Evolutionary conservation across 2,329 filamentous ascomycete species (phyloP), one percentile per base, ranked within the genome.

Genomic region (Blastomyces percursus): DNA sequence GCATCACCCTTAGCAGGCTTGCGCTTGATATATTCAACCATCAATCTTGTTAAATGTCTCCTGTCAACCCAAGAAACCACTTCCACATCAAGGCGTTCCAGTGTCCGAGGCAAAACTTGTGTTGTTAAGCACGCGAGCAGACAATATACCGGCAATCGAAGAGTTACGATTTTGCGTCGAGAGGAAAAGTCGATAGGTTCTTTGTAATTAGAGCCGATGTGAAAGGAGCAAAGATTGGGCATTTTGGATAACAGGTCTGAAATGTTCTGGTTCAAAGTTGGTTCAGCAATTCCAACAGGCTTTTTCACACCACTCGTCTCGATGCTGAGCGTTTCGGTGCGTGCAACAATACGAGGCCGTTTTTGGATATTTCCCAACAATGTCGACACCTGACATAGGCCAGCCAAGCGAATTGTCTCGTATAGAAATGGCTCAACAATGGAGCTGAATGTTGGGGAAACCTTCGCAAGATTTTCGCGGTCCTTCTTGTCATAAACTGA

Each of bases 351-450:
- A 44, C 9, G 16, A 44, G 42, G 42, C 42, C 1, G 42, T 44
- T 44, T 4, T 2, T 16, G 4, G 16, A 44, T 44, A 14, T 12
- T 2, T 44, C 42, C 42, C 16, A 55, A 55, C 19, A 55, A 7
- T 9, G 51, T 55, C 27, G 19, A 55, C 16, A 55, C 30, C 51
- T 55, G 16, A 27, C 2, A 35, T 11, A 11, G 19, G 51, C 27
- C 24, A 21, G 51, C n/a, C 51, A 54, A 54, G 51, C 51, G 32
- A 27, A 55, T 55, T 55, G 51, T 30, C 30, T 35, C 16, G 16
- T 55, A 55, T 55, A 55, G 51, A 55, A 35, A 32, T 30, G 51
- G 51, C n/a, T 55, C 27, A 27, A 38, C 51, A 55, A 55, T 38
- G 16, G 16, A 38, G 27, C 30, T 1, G 51, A 38, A 35, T n/a